phyloP scores from a whole-genome alignment of 2,329 filamentous ascomycete genomes.

The Esteya vermicola region DNA sequence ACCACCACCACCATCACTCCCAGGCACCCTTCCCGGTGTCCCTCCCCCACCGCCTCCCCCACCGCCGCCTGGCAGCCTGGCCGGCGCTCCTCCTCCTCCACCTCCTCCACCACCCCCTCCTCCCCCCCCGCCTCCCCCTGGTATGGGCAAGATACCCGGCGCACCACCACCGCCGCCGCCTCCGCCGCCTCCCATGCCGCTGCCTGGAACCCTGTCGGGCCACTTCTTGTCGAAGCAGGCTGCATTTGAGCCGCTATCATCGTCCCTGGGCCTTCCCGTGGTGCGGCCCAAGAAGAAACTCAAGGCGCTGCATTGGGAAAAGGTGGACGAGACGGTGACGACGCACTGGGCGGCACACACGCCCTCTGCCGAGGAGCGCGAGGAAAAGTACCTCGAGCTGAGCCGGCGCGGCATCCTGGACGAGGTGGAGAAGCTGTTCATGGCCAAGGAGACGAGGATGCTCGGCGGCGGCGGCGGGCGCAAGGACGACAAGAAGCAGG shows the following conservation, averaged over 20 bases:
- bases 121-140: conserved; percentile 29
- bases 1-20: conserved; percentile 23
- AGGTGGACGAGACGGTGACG: conserved; percentile 81
- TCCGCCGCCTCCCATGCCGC: conserved; percentile 26
- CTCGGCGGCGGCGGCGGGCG: conserved; percentile 58
- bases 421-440: conserved; percentile 93
- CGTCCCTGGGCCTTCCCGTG: conserved; percentile 58
- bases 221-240: conserved; percentile 59
- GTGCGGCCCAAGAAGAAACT: conserved; percentile 97
- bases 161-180: conserved; percentile 20
- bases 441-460: conserved; percentile 91
- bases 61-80: conserved; percentile 17
- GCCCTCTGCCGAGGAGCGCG: conserved; percentile 73
- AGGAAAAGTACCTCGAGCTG: conserved; percentile 90
- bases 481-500: conserved; percentile 92
- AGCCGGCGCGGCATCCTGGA: conserved; percentile 91
- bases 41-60: conserved; percentile 23
- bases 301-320: conserved; percentile 98
- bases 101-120: conserved; percentile 10
- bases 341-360: conserved; percentile 87
- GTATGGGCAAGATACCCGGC: conserved; percentile 24
- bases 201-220: conserved; percentile 54
- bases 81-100: conserved; percentile 14
- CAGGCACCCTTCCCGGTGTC: conserved; percentile 14
- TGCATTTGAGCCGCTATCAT: conserved; percentile 31